Evolutionary conservation across 129 eudicot genomes (phyloP).

Genomic region (Rutidosis leptorrhynchoides): DNA sequence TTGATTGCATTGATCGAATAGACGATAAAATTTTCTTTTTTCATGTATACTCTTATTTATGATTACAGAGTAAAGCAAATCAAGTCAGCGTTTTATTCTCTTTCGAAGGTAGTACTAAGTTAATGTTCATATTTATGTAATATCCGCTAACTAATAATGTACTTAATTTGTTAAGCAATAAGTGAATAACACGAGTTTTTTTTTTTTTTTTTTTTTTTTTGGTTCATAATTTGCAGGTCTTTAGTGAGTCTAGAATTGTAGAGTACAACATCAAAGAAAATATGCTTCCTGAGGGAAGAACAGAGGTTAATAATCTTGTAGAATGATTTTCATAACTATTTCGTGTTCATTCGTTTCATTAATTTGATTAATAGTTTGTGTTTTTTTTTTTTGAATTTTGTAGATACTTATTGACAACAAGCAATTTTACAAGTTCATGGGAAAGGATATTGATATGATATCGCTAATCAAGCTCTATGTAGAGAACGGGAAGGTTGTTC

Average conservation of each 20-base stretch:
- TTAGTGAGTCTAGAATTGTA: conserved; percentile 70
- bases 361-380: not conserved
- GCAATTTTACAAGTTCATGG: conserved; percentile 74
- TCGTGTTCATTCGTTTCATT: not conserved
- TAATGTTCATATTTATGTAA: not conserved
- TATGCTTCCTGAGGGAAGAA: conserved; percentile 56
- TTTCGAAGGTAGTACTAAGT: conserved; percentile 49
- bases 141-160: not conserved
- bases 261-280: conserved; percentile 64
- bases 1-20: not conserved
- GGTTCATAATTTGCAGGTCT: conserved; percentile 42
- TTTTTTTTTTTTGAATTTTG: not conserved
- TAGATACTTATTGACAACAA: conserved; percentile 81
- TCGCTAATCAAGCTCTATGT: conserved; percentile 69
- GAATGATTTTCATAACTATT: not conserved
- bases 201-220: too few species aligned
- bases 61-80: conserved; percentile 76
- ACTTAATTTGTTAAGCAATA: not conserved
- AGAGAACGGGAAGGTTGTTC: conserved; percentile 70
- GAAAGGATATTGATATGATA: conserved; percentile 67
- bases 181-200: not conserved
- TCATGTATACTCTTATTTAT: not conserved
- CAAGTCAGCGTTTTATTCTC: conserved; percentile 83
- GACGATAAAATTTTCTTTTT: not conserved
- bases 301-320: conserved; percentile 46